A percentile compares a stretch with the other conserved stretches of the same genome.
These are phyloP conservation scores for Saccharomyces hybrid DNA, from an alignment of 1,139 yeast genomes.

Conservation along the genomic window DNA sequence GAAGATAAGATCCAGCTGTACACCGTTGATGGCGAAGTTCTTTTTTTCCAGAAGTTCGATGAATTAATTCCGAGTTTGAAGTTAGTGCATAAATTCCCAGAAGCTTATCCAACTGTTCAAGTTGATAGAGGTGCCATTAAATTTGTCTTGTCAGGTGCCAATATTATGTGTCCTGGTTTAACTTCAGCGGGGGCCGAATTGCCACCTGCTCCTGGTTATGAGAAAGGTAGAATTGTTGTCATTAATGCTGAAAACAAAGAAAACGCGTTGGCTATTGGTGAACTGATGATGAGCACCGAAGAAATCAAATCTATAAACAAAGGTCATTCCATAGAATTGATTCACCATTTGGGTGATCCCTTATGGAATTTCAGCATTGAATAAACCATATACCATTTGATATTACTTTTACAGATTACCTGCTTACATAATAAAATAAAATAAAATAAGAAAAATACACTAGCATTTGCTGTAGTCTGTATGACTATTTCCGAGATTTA, in stretches of 20 bases:
- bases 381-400: conserved; percentile 13
- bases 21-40: conserved; percentile 63
- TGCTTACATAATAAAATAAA: background rate
- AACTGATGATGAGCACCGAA: conserved; percentile 78
- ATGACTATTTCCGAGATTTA: background rate
- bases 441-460: background rate
- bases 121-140: conserved; percentile 97
- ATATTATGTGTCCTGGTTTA: conserved; percentile 95
- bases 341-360: conserved; percentile 87
- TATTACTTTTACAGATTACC: background rate
- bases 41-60: conserved; percentile 77
- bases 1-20: conserved; percentile 83
- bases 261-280: conserved; percentile 83
- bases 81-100: conserved; percentile 76
- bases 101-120: conserved; percentile 74
- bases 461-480: conserved; percentile 5
- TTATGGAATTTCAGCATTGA: conserved; percentile 56
- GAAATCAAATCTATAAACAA: conserved; percentile 80
- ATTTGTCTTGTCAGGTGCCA: conserved; percentile 89
- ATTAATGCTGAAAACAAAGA: conserved; percentile 93
- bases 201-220: conserved; percentile 60
- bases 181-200: conserved; percentile 84
- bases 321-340: conserved; percentile 83
- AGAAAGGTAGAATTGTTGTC: conserved; percentile 63
- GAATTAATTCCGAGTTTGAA: conserved; percentile 73